These are phyloP conservation scores for Rosa multiflora DNA, from an alignment of 306 rosid species.

Conservation along the genomic window DNA sequence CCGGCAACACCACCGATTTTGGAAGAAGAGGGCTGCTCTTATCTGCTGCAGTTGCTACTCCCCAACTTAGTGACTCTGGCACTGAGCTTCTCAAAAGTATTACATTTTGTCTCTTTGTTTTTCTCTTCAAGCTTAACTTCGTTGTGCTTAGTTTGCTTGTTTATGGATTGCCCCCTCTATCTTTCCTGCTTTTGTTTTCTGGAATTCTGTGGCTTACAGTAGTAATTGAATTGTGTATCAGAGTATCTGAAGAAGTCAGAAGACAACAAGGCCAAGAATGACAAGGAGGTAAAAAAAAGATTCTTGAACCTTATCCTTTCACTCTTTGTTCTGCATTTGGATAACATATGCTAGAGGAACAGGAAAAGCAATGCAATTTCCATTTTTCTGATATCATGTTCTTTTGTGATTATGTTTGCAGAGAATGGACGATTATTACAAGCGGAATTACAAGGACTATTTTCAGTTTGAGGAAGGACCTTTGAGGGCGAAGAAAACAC, in stretches of 20 bases:
- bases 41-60: constrained; percentile 45
- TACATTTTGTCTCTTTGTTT: constrained; percentile 3
- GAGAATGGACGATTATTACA: constrained; percentile 87
- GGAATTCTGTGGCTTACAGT: not conserved
- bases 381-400: not conserved
- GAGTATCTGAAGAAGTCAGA: constrained; percentile 80
- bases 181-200: not conserved
- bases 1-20: constrained; percentile 12
- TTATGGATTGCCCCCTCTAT: not conserved
- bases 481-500: constrained; percentile 41
- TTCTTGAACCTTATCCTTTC: not conserved
- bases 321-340: not conserved
- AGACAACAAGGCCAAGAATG: constrained; percentile 86
- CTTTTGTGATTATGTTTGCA: constrained; percentile 24
- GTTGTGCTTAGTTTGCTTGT: not conserved
- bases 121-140: not conserved
- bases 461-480: constrained; percentile 76
- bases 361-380: not conserved
- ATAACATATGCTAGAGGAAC: not conserved
- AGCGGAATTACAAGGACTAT: constrained; percentile 91
- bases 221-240: constrained; percentile 29
- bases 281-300: constrained; percentile 64
- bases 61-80: constrained; percentile 62
- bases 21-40: constrained; percentile 69
- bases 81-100: constrained; percentile 75